Evolutionary conservation across 2,329 filamentous ascomycete genomes (phyloP), one percentile per base, ranked within the genome.

Genomic region (Scedosporium aurantiacum): DNA sequence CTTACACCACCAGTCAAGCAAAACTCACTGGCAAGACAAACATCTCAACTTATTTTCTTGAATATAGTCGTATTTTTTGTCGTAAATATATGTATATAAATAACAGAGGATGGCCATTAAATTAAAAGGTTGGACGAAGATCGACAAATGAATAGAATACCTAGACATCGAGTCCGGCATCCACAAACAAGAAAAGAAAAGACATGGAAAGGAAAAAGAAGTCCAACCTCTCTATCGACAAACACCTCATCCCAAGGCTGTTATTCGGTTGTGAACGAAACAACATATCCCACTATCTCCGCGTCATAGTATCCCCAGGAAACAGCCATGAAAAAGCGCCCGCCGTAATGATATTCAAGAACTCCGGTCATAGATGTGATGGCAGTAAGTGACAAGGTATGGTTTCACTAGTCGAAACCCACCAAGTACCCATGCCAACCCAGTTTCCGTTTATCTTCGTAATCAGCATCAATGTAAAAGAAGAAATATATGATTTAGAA

Each of bases 121-220:
- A 21, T 47, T 21, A 47, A 47, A 47, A 47, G 43, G n/a, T 47
- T 21, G n/a, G 16, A 47, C 32, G 10, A 37, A 37, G 32, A 37
- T 37, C 32, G 32, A 37, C 32, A 37, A 37, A 37, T 37, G 43
- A 47, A 47, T 14, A 18, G 43, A 47, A 47, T 47, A 14, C n/a
- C 43, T n/a, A 47, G 43, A 47, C 43, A 7, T n/a, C 43, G 23
- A 55, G 50, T 25, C 50, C 21, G 56, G 37, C 57, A 54, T 55
- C 45, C 56, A 60, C 27, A 60, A 62, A 50, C 55, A 60, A 21
- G 56, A 59, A 5, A 56, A 41, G 25, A 18, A 27, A 28, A 8
- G 2, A 4, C 18, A 21, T n/a, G 45, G 43, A 55, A 43, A 14
- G 23, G n/a, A 57, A 23, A 25, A 57, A 23, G 43, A 47, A 47